Evolutionary conservation across 805 yeast species (phyloP).

Genomic region (Ogataea naganishii): DNA sequence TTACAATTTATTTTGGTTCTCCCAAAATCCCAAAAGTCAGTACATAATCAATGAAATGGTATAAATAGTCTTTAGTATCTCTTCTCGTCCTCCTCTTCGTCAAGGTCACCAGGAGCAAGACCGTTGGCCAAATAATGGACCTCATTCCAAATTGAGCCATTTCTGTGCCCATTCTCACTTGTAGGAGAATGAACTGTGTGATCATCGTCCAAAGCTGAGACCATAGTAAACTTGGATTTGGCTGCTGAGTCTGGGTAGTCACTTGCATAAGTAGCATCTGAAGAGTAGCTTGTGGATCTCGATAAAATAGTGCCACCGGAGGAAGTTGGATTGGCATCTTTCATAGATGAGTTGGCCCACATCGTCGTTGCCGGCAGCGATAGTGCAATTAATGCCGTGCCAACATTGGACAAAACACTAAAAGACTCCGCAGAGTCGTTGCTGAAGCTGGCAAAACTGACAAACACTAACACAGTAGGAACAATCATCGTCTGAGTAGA

Average conservation of each 20-base stretch:
- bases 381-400: constrained; percentile 54
- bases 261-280: neutral
- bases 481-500: constrained; percentile 71
- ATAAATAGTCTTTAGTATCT: too few species aligned
- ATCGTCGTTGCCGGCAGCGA: constrained; percentile 77
- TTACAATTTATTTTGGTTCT: too few species aligned
- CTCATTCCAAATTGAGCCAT: constrained; percentile 18
- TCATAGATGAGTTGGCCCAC: constrained; percentile 77
- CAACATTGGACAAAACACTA: constrained; percentile 39
- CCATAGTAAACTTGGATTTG: constrained; percentile 1
- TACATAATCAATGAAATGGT: too few species aligned
- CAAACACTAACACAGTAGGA: constrained; percentile 62
- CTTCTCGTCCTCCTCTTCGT: constrained; percentile 5
- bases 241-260: neutral
- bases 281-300: neutral
- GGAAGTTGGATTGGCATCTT: constrained; percentile 33
- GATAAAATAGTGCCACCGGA: constrained; percentile 17
- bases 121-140: constrained; percentile 21
- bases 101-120: constrained; percentile 15
- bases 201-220: neutral
- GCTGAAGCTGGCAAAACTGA: constrained; percentile 35
- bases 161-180: neutral
- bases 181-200: constrained; percentile 2
- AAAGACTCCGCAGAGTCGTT: constrained; percentile 19
- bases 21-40: too few species aligned